Evolutionary conservation across 2,329 filamentous ascomycete species (phyloP), one percentile per base, ranked within the genome.

Genomic region (Pyricularia pennisetigena): DNA sequence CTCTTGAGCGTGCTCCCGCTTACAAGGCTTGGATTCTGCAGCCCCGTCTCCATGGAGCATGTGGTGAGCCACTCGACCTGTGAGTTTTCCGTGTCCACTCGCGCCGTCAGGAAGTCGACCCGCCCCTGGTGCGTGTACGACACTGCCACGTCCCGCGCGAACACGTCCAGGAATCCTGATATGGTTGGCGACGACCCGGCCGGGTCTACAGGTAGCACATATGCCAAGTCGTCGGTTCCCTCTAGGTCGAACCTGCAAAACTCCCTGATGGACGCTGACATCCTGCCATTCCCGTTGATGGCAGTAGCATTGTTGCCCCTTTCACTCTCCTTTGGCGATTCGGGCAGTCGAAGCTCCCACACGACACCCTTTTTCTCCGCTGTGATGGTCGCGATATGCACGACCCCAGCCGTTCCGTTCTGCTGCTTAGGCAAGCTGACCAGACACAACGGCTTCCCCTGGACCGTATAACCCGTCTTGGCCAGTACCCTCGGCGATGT

Each of bases 1-100:
- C 96, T 97, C 71, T 94, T 90, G 74, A 94, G 90, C 9, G 90
- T 94, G 72, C 91, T 96, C 16, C 91, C 93, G 74, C 92, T 96
- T 12, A 91, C 92, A 30, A 97, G 83, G 0, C 91, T 88, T 28
- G 91, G 91, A 30, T 90, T 85, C 0, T 79, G 76, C 23, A 97
- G 83, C 1, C 90, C 88, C 1, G 94, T 97, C 71, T 96, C 90
- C 70, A 95, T 90, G 0, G 86, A 89, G 23, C 90, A 93, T 0
- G 93, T 97, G 9, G 89, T 85, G 2, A 97, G 81, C 93, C 93
- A 97, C 71, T 94, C 90, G 9, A 95, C 84, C 57, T 82, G 84
- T 9, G 80, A 78, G n/a, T 82, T 79, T 29, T 83, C 79, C 4
- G 80, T 76, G 72, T 93, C 86, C 49, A 97, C 84, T 68, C 89